Conservation (phyloP, 116 monocot genomes). For the Phalaenopsis hybrid region DNA sequence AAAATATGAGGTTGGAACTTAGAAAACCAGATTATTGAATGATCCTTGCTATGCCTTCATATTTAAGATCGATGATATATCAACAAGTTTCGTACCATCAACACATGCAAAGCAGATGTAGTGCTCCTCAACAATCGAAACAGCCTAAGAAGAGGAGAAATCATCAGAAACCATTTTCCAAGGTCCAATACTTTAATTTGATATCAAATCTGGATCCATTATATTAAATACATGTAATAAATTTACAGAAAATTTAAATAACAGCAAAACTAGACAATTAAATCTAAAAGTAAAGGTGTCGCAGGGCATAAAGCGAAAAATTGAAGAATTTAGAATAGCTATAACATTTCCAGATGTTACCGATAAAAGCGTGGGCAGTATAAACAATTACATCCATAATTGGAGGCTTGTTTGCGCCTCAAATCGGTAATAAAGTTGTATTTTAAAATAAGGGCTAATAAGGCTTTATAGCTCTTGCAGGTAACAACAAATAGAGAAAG, state of each 20-base stretch:
- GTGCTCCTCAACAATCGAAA: slow-evolving; percentile 58
- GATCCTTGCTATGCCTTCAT: no score
- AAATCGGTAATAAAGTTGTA: no score
- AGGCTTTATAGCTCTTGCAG: no score
- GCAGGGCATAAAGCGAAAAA: no score
- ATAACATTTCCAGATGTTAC: no score
- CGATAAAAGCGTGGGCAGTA: no score
- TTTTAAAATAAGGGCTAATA: no score
- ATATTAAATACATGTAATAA: not conserved
- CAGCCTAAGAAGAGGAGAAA: slow-evolving; percentile 31
- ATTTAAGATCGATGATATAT: not conserved
- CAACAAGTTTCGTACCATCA: slow-evolving; percentile 39
- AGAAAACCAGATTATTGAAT: not conserved
- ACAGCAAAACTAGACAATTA: not conserved
- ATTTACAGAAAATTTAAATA: not conserved
- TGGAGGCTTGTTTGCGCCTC: no score
- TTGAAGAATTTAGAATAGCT: no score
- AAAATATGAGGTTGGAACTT: not conserved
- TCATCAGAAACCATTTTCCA: not conserved
- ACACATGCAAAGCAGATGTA: slow-evolving; percentile 89
- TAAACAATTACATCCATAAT: no score
- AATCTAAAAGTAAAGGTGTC: not conserved
- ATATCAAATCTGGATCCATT: not conserved
- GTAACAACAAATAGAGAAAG: no score
- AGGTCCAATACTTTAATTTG: not conserved